Percentiles rank a stretch among this genome's conserved stretches.
phyloP scores from a whole-genome alignment of 306 rosid species.

The Rosa chinensis region DNA sequence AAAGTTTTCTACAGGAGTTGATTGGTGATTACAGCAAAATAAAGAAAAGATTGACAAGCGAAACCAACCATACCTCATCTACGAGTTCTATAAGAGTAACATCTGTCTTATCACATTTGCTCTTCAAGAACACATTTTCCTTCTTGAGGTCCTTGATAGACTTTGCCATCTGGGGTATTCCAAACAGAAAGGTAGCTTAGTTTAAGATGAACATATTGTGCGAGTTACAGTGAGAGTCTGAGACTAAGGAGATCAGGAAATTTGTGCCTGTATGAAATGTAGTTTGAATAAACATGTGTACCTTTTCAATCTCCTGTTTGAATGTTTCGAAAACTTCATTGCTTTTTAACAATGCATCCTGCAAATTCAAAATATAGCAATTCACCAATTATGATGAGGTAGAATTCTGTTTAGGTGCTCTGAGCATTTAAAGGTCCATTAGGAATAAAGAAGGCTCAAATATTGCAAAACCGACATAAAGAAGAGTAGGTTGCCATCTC shows the following conservation, averaged over 20 bases:
- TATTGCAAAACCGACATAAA: constrained; percentile 6
- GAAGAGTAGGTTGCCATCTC: neutral
- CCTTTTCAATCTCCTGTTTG: constrained; percentile 91
- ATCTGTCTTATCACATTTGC: constrained; percentile 86
- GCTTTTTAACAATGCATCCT: constrained; percentile 91
- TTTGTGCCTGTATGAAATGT: constrained; percentile 15
- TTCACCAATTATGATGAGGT: neutral
- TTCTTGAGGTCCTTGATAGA: constrained; percentile 92
- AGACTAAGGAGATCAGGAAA: constrained; percentile 21
- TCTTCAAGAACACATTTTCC: constrained; percentile 90
- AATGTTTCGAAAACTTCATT: constrained; percentile 90
- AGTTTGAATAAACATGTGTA: constrained; percentile 32
- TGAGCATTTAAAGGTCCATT: neutral
- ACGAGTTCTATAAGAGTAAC: constrained; percentile 76
- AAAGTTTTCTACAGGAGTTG: neutral
- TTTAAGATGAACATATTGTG: constrained; percentile 22
- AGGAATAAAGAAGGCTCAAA: neutral
- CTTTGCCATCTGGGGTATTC: constrained; percentile 73
- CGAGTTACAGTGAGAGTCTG: neutral
- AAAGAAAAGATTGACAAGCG: neutral
- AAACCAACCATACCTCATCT: constrained; percentile 64
- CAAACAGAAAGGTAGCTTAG: constrained; percentile 15
- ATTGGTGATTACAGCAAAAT: constrained; percentile 15
- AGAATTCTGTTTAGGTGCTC: constrained; percentile 2
- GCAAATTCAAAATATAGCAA: constrained; percentile 29